These are phyloP conservation scores for Pleurotus sapidus DNA, from an alignment of 768 basidiomycete species.

Conservation along the genomic window DNA sequence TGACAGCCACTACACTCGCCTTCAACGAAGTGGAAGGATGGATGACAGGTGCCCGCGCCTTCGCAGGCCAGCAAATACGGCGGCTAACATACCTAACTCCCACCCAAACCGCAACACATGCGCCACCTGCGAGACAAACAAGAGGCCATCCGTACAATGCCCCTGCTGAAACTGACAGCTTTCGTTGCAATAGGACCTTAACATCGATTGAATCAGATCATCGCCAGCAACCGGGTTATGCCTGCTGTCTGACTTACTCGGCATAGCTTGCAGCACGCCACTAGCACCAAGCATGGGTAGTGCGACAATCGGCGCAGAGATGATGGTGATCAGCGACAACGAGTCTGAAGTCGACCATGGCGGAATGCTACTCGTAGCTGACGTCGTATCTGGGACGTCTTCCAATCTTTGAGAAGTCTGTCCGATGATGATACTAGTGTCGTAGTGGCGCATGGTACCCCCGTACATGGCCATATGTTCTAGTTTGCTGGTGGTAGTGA, in stretches of 20 bases:
- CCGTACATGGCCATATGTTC: too few relatives aligned
- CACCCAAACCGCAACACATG: neutral
- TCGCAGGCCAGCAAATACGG: neutral
- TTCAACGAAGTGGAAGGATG: neutral
- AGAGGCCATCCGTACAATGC: neutral
- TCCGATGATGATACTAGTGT: too few relatives aligned
- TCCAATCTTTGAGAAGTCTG: too few relatives aligned
- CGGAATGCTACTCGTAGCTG: too few relatives aligned
- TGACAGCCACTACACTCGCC: too few relatives aligned
- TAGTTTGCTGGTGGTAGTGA: too few relatives aligned
- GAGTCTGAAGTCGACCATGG: constrained; percentile 4
- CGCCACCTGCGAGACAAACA: neutral
- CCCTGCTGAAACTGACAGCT: neutral
- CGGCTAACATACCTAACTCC: neutral
- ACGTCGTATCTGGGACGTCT: too few relatives aligned
- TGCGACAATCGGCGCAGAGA: neutral
- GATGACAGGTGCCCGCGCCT: neutral
- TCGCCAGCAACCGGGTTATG: too few relatives aligned
- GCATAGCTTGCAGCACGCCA: neutral
- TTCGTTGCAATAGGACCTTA: neutral
- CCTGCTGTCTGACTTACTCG: neutral
- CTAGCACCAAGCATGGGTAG: neutral
- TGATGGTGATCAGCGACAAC: neutral
- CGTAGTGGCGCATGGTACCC: too few relatives aligned
- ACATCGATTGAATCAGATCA: neutral